Conservation (phyloP, 805 yeast genomes). For the Candida fluviatilis region DNA sequence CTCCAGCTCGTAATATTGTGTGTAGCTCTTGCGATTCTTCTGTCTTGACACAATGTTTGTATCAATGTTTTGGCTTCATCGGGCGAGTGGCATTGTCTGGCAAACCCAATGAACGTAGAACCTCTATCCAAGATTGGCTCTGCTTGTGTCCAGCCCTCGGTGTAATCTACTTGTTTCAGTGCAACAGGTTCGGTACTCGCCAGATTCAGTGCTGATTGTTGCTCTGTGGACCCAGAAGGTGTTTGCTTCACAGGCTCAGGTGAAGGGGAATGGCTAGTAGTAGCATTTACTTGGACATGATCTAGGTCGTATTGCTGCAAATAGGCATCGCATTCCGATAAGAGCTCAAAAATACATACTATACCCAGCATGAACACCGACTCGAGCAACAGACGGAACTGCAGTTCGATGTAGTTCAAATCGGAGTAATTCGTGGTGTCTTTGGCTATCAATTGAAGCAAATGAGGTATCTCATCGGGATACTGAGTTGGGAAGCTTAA, state of each 20-base stretch:
- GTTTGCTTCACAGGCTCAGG: conserved; percentile 3
- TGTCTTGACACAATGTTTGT: conserved; percentile 53
- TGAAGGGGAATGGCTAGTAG: no score
- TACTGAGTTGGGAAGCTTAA: conserved; percentile 68
- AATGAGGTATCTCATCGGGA: conserved; percentile 61
- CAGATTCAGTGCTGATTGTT: no score
- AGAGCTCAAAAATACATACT: conserved; percentile 77
- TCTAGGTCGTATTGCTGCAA: conserved; percentile 28
- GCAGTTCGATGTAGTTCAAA: conserved; percentile 37
- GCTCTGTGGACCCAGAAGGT: neutral
- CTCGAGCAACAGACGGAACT: conserved; percentile 49
- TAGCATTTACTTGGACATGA: conserved; percentile 9
- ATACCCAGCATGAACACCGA: conserved; percentile 53
- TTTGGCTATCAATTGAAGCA: conserved; percentile 50
- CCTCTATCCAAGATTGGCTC: conserved; percentile 80
- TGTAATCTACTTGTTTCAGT: conserved; percentile 32
- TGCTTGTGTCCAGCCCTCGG: conserved; percentile 73
- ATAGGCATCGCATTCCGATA: conserved; percentile 57
- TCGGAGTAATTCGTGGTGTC: conserved; percentile 37
- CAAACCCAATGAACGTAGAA: conserved; percentile 80
- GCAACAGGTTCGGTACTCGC: neutral
- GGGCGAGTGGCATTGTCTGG: conserved; percentile 56
- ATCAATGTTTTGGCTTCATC: conserved; percentile 60
- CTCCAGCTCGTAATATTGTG: conserved; percentile 92
- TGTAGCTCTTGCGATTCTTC: conserved; percentile 59